phyloP scores from a whole-genome alignment of 148 eudicot genomes.

The Tetragonia tetragonoides region DNA sequence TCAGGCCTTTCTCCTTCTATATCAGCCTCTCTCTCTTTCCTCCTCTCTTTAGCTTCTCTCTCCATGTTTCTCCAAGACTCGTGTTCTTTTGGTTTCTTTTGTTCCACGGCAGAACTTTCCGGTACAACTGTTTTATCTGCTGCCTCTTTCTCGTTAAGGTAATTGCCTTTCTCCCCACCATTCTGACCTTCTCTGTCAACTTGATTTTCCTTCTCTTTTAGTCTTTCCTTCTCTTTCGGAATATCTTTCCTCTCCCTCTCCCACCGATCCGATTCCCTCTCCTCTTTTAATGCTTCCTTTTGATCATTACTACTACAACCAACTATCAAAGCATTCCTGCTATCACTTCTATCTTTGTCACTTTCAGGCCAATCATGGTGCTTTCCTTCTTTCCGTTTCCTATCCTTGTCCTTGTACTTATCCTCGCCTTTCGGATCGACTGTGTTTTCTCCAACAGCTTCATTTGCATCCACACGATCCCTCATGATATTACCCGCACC shows the following conservation, averaged over 20 bases:
- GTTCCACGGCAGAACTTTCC: constrained; percentile 52
- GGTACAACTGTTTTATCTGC: constrained; percentile 47
- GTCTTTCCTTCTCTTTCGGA: constrained; percentile 69
- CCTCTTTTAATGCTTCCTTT: constrained; percentile 64
- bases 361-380: constrained; percentile 74
- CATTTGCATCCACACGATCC: constrained; percentile 51
- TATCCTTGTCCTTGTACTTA: constrained; percentile 76
- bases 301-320: constrained; percentile 53
- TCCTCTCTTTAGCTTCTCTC: constrained; percentile 70
- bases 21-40: constrained; percentile 81
- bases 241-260: constrained; percentile 70
- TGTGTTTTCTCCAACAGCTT: constrained; percentile 75
- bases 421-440: constrained; percentile 75
- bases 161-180: constrained; percentile 59
- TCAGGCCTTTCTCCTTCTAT: constrained; percentile 82
- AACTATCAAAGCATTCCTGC: constrained; percentile 48
- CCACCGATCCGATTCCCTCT: constrained; percentile 71
- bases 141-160: constrained; percentile 53
- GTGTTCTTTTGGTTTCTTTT: constrained; percentile 61
- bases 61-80: constrained; percentile 68
- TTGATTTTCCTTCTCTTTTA: constrained; percentile 65
- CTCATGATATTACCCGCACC: constrained; percentile 36
- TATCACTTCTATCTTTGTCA: constrained; percentile 73
- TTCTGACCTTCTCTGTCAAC: constrained; percentile 56
- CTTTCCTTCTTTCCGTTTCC: constrained; percentile 84